Conservation (phyloP, 331 rosid species). For the Spiraea crenata region DNA sequence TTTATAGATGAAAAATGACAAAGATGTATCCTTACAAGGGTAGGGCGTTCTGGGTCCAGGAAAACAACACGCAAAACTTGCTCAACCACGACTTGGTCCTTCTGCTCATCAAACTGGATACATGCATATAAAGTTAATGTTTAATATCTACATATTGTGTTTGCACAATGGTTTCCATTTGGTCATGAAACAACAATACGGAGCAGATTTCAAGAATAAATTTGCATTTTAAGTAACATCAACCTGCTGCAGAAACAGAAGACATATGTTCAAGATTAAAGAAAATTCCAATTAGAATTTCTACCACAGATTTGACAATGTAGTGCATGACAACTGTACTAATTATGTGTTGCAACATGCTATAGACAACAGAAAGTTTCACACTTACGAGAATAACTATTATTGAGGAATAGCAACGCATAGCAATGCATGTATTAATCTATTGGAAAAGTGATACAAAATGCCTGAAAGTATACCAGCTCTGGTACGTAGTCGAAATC, state of each 20-base stretch:
- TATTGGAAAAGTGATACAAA: neutral
- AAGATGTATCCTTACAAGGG: constrained; percentile 48
- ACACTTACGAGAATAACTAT: neutral
- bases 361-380: neutral
- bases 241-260: neutral
- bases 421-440: too few relatives aligned
- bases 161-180: constrained; percentile 1
- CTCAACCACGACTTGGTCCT: constrained; percentile 83
- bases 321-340: neutral
- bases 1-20: neutral
- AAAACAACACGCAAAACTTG: constrained; percentile 79
- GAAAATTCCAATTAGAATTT: neutral
- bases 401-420: neutral
- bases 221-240: neutral
- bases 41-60: constrained; percentile 69
- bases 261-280: neutral
- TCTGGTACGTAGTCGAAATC: constrained; percentile 90
- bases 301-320: neutral
- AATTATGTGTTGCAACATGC: neutral
- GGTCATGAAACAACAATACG: neutral
- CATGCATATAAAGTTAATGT: constrained; percentile 18
- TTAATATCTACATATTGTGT: constrained; percentile 2
- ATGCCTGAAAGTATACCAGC: constrained; percentile 52
- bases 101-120: constrained; percentile 87
- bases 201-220: neutral